phyloP scores from a whole-genome alignment of 495 filamentous ascomycete genomes.

The Lineolata rhizophorae region DNA sequence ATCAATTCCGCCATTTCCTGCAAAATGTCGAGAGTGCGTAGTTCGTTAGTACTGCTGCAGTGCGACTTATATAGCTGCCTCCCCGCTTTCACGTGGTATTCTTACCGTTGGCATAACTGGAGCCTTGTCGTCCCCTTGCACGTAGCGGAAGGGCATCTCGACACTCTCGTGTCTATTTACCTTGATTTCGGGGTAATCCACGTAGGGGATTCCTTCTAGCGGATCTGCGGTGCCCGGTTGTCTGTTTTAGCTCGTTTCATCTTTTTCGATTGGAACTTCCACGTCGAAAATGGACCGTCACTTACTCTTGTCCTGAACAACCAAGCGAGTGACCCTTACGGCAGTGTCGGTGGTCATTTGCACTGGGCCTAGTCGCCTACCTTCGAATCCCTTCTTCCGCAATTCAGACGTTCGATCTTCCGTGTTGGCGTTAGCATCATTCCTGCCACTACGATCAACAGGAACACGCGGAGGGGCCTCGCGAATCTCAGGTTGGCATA shows the following conservation, averaged over 20 bases:
- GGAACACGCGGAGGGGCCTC: neutral
- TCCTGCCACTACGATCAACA: neutral
- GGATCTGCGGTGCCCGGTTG: too few relatives aligned
- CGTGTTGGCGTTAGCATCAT: neutral
- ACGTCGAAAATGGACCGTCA: conserved; percentile 32
- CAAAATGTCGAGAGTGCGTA: conserved; percentile 1
- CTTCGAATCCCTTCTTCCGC: conserved; percentile 74
- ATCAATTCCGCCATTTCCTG: conserved; percentile 92
- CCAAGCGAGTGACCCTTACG: conserved; percentile 74
- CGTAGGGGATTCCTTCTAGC: conserved; percentile 44
- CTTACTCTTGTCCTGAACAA: conserved; percentile 49
- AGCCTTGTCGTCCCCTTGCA: conserved; percentile 46
- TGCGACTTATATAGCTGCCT: conserved; percentile 6
- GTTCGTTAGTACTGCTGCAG: neutral
- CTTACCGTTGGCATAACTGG: conserved; percentile 79
- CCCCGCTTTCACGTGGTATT: too few relatives aligned
- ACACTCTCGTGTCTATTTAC: conserved; percentile 84
- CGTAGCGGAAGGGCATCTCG: conserved; percentile 94
- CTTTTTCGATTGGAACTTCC: too few relatives aligned
- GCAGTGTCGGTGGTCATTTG: conserved; percentile 99
- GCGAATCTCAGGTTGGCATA: conserved; percentile 20
- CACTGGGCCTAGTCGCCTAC: conserved; percentile 69
- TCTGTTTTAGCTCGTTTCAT: neutral
- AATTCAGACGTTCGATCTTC: conserved; percentile 83
- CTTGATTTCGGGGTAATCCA: conserved; percentile 71